Conservation (phyloP, 1,284 basidiomycete genomes). For the Irpex rosettiformis region DNA sequence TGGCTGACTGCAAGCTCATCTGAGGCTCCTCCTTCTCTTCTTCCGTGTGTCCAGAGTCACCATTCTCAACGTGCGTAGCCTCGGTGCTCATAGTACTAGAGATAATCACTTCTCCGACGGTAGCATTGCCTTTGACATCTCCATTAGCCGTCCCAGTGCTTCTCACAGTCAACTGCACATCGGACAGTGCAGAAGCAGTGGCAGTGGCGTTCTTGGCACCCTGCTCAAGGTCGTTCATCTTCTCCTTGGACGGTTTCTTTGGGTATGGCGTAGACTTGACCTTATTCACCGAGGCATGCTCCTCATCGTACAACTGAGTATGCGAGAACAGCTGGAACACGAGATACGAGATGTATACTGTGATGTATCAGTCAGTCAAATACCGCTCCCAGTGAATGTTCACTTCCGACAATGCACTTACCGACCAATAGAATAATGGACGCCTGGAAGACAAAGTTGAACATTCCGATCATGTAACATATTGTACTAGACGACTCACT, state of each 20-base stretch:
- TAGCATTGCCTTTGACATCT: background rate
- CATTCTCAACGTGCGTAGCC: constrained; percentile 14
- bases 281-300: constrained; percentile 25
- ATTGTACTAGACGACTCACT: constrained; percentile 45
- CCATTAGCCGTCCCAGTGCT: background rate
- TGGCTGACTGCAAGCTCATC: constrained; percentile 50
- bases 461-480: no score
- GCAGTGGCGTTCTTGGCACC: background rate
- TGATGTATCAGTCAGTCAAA: background rate
- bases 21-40: constrained; percentile 48
- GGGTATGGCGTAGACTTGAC: constrained; percentile 40
- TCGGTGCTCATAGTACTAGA: background rate
- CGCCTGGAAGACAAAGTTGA: constrained; percentile 39
- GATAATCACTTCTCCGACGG: no score
- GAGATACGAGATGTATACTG: constrained; percentile 72
- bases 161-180: background rate
- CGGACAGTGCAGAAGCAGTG: background rate
- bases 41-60: constrained; percentile 31
- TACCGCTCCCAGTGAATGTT: constrained; percentile 9
- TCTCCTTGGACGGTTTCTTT: background rate
- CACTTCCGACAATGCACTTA: constrained; percentile 30
- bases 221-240: background rate
- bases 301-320: constrained; percentile 65
- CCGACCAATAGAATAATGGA: constrained; percentile 80
- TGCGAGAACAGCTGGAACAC: constrained; percentile 89